phyloP scores from a whole-genome alignment of 2,329 filamentous ascomycete genomes.

The Alternaria atra region DNA sequence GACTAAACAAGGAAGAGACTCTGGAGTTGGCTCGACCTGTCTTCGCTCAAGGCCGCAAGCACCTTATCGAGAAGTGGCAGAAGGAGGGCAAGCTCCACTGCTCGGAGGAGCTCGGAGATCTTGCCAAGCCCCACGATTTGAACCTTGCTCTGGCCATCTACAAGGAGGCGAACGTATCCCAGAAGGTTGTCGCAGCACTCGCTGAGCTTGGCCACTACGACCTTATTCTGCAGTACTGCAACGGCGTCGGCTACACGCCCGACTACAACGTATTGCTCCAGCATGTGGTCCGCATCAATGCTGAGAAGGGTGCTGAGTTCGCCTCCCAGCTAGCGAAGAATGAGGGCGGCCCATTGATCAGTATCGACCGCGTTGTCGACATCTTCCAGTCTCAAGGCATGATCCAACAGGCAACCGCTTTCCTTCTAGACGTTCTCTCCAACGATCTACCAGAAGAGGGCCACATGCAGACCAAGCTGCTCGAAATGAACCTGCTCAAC shows the following conservation, averaged over 20 bases:
- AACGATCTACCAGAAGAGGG: constrained; percentile 95
- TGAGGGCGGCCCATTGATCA: constrained; percentile 85
- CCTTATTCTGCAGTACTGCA: constrained; percentile 91
- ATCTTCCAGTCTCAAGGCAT: constrained; percentile 98
- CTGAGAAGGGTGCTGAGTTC: constrained; percentile 94
- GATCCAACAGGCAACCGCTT: constrained; percentile 98
- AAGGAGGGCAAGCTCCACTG: constrained; percentile 94
- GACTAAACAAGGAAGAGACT: constrained; percentile 90
- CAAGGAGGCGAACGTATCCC: constrained; percentile 84
- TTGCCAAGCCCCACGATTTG: constrained; percentile 88
- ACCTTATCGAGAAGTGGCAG: constrained; percentile 97
- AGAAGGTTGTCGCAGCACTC: constrained; percentile 94
- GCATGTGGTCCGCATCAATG: constrained; percentile 82
- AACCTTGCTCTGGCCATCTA: constrained; percentile 89
- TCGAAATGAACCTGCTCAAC: constrained; percentile 98
- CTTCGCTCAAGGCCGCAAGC: constrained; percentile 90
- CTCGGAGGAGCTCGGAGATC: constrained; percentile 95
- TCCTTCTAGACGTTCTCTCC: constrained; percentile 93
- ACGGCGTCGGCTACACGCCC: constrained; percentile 86
- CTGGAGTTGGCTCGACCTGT: constrained; percentile 93
- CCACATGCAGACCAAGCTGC: constrained; percentile 87
- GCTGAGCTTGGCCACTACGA: constrained; percentile 97
- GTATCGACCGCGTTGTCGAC: constrained; percentile 93
- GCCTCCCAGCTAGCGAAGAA: constrained; percentile 91
- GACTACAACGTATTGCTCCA: constrained; percentile 93